phyloP scores from a whole-genome alignment of 148 eudicot species.

The Amaranthus cruentus region DNA sequence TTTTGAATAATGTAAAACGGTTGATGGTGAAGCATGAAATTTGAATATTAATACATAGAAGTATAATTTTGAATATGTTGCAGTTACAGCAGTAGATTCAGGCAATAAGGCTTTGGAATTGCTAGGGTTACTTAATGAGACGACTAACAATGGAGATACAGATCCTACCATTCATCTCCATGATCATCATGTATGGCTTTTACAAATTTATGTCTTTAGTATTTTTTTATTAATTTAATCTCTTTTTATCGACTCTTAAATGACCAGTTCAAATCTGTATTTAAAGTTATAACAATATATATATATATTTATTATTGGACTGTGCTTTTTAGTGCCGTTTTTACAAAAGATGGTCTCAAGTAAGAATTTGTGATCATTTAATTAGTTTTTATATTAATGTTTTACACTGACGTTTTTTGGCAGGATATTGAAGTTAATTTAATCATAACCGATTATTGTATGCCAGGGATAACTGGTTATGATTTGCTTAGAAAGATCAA shows the following conservation, averaged over 20 bases:
- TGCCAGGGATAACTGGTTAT: conserved; percentile 69
- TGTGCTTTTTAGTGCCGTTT: too few relatives aligned
- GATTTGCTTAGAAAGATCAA: conserved; percentile 60
- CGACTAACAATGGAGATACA: conserved; percentile 12
- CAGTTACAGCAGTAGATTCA: conserved; percentile 70
- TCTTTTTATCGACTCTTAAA: background rate
- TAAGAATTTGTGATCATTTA: background rate
- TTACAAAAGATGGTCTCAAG: too few relatives aligned
- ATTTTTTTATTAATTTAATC: background rate
- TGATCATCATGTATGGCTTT: conserved; percentile 16
- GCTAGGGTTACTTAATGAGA: conserved; percentile 44
- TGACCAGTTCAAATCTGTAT: too few relatives aligned
- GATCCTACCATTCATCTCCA: conserved; percentile 9
- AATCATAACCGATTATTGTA: conserved; percentile 64
- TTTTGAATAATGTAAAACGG: background rate
- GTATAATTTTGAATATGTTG: background rate
- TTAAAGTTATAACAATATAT: too few relatives aligned
- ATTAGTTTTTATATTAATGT: background rate
- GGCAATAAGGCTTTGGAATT: conserved; percentile 62
- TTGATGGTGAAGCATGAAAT: background rate
- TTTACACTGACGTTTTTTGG: background rate
- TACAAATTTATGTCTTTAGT: background rate
- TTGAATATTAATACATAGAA: too few relatives aligned
- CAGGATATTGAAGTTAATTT: conserved; percentile 49
- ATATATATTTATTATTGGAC: too few relatives aligned